A percentile compares a stretch with the other conserved stretches of the same genome.
Conservation (phyloP, 2,329 filamentous ascomycete genomes). For the Hymenoscyphus fructigenus region DNA sequence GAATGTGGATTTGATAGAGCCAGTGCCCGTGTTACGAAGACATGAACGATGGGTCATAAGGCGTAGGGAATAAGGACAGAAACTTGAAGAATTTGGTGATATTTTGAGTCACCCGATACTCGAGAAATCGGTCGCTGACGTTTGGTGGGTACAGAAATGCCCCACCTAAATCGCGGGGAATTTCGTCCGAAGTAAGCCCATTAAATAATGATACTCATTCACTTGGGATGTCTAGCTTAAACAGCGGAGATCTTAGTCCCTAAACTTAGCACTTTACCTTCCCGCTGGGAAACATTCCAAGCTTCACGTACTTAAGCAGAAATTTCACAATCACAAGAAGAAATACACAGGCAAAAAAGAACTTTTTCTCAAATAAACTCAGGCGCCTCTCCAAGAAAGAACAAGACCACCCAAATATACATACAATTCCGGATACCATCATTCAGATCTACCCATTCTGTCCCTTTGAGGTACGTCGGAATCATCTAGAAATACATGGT, state of each 20-base stretch:
- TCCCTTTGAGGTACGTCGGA: neutral
- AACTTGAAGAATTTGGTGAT: neutral
- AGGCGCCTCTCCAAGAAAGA: neutral
- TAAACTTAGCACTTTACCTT: too few species aligned
- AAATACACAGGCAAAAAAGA: neutral
- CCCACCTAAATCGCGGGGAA: neutral
- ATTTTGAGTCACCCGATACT: neutral
- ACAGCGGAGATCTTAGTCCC: too few species aligned
- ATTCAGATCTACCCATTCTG: neutral
- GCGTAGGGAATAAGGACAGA: neutral
- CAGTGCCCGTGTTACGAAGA: neutral
- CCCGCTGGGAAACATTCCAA: too few species aligned
- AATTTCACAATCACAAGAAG: neutral
- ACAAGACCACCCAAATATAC: neutral
- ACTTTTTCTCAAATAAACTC: neutral
- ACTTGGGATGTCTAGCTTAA: too few species aligned
- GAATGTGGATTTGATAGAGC: neutral
- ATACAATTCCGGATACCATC: neutral
- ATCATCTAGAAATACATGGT: constrained; percentile 1
- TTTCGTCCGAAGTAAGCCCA: too few species aligned
- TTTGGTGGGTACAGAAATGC: neutral
- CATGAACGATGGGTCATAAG: neutral
- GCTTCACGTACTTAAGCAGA: neutral
- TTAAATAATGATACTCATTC: too few species aligned
- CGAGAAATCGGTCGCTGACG: neutral